Evolutionary conservation across 345 rosid species (phyloP), one percentile per base, ranked within the genome.

Genomic region (Linum usitatissimum): DNA sequence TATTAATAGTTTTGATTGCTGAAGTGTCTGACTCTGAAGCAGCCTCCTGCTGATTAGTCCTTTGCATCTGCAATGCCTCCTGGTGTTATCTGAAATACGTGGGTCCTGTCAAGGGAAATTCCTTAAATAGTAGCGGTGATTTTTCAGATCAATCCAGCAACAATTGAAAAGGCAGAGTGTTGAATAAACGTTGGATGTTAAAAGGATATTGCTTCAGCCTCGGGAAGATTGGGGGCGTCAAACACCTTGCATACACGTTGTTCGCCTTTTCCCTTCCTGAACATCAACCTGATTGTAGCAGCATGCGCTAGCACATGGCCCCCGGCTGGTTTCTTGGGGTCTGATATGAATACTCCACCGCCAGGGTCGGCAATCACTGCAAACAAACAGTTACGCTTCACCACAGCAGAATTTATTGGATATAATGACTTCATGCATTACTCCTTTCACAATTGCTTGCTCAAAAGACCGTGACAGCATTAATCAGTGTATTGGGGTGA

Each of bases 141-240:
- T 21, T 60, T 67, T 19, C 31, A 36, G 40, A 66, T 57, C 30
- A 30, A 40, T 14, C 20, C 10, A 64, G 60, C 55, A 17, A 40
- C 18, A 53, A 23, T 13, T 34, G 18, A 13, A 4, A 6, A 30
- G 18, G 36, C 20, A 55, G 59, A 63, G 6, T 31, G 51, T 3
- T 45, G 51, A 45, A 10, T 10, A 45, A 19, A 6, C n/a, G n/a
- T n/a, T n/a, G n/a, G 28, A 14, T 1, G 6, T 14, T 28, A 19
- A 55, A 83, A 87, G 96, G 98, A 92, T 92, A 89, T 92, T 62
- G 95, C 95, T 87, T 92, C 96, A 31, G 86, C 84, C 77, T 86
- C 93, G 1, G 94, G 91, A 6, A 91, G 83, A 68, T 88, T 88
- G 31, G 96, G 95, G 56, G 96, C 96, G 69, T 89, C 92, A n/a